phyloP scores from a whole-genome alignment of 129 eudicot species.

The Daucus carota region DH1_v3.0 NC_030389.2:44285001-44285500 shows the following conservation, averaged over 20 bases:
- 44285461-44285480: neutral
- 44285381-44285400: neutral
- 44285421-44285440: too few relatives aligned
- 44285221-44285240: neutral
- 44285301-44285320: constrained; percentile 6
- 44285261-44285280: neutral
- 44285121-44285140: too few relatives aligned
- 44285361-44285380: neutral
- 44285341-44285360: neutral
- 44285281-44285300: neutral
- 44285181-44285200: neutral
- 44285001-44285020: too few relatives aligned
- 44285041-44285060: too few relatives aligned
- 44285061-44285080: too few relatives aligned
- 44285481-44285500: too few relatives aligned
- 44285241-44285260: neutral
- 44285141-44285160: too few relatives aligned
- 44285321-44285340: neutral
- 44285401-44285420: too few relatives aligned
- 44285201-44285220: neutral
- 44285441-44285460: too few relatives aligned
- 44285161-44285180: neutral
- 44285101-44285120: too few relatives aligned
- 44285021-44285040: too few relatives aligned
- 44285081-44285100: too few relatives aligned